phyloP scores from a whole-genome alignment of 495 filamentous ascomycete genomes.

The Penicillium soppii region DNA sequence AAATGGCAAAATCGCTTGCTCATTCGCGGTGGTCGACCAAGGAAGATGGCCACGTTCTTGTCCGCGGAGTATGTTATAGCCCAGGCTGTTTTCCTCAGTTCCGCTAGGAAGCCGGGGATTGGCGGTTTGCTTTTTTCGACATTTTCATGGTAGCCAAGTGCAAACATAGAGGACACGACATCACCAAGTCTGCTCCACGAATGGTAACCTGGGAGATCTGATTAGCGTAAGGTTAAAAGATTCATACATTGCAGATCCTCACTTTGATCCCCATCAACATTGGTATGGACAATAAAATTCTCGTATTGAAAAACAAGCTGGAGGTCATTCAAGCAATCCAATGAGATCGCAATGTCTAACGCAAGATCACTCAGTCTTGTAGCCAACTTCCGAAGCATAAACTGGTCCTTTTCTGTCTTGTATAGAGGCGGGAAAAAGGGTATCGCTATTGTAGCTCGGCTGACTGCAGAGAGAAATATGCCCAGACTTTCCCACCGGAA shows the following conservation, averaged over 20 bases:
- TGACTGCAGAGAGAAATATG: slow-evolving; percentile 37
- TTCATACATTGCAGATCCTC: background rate
- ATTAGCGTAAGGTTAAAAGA: background rate
- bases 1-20: slow-evolving; percentile 42
- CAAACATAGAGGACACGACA: slow-evolving; percentile 40
- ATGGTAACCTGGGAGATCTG: slow-evolving; percentile 32
- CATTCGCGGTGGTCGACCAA: slow-evolving; percentile 43
- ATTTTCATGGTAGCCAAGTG: slow-evolving; percentile 46
- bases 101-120: slow-evolving; percentile 34
- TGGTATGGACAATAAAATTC: slow-evolving; percentile 45
- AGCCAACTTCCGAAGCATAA: slow-evolving; percentile 25
- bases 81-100: slow-evolving; percentile 37
- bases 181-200: slow-evolving; percentile 44
- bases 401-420: slow-evolving; percentile 26
- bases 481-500: slow-evolving; percentile 44
- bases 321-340: slow-evolving; percentile 45
- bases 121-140: slow-evolving; percentile 25
- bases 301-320: slow-evolving; percentile 45
- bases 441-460: slow-evolving; percentile 35
- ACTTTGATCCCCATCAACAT: slow-evolving; percentile 48
- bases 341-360: slow-evolving; percentile 37
- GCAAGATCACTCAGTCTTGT: slow-evolving; percentile 31
- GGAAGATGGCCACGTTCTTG: slow-evolving; percentile 44
- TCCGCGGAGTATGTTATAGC: slow-evolving; percentile 42
- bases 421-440: slow-evolving; percentile 34